Evolutionary conservation across 495 filamentous ascomycete species (phyloP).

Genomic region (Penicillium canariense): DNA sequence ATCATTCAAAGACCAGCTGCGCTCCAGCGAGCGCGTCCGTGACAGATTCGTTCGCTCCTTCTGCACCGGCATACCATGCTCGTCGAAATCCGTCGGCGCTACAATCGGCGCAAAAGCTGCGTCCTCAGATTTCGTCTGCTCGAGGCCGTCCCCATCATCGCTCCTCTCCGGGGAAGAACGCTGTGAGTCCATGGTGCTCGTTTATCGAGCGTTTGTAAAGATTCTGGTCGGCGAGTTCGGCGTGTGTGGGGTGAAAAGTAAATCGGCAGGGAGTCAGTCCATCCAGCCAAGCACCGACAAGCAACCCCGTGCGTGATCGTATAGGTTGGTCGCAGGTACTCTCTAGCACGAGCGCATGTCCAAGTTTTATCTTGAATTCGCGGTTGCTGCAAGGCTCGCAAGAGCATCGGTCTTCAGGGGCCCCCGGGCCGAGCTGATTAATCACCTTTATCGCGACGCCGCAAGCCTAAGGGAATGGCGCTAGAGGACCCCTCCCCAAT

Average conservation of each 20-base stretch:
- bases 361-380: neutral
- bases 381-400: neutral
- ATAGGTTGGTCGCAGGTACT: neutral
- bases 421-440: conserved; percentile 20
- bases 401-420: neutral
- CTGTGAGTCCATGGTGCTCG: conserved; percentile 1
- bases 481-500: no score
- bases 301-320: neutral
- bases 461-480: no score
- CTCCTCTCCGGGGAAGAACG: conserved; percentile 9
- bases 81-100: conserved; percentile 8
- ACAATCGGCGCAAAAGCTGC: conserved; percentile 31
- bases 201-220: no score
- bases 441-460: conserved; percentile 10
- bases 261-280: neutral
- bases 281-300: neutral
- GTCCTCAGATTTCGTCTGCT: conserved; percentile 18
- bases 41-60: conserved; percentile 25
- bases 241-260: neutral
- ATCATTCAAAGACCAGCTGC: conserved; percentile 59
- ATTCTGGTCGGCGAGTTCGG: neutral
- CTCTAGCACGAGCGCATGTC: neutral
- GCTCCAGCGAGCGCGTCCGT: conserved; percentile 28
- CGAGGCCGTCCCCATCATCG: conserved; percentile 11
- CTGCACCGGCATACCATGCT: conserved; percentile 14